These are phyloP conservation scores for Beauveria australis DNA, from an alignment of 2,329 filamentous ascomycete species.

Conservation along the genomic window DNA sequence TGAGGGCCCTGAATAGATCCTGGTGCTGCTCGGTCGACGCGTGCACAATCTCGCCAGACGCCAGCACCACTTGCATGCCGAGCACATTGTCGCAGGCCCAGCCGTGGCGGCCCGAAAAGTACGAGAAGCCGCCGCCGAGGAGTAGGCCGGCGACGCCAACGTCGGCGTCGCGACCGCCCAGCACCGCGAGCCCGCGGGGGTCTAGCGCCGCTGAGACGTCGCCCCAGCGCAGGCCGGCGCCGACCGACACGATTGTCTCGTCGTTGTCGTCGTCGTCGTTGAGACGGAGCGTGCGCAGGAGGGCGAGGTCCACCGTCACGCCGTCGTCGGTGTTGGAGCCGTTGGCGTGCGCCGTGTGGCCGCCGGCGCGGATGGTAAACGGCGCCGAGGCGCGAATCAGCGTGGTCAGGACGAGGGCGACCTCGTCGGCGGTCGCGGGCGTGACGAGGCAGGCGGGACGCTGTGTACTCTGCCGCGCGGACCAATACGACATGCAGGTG, in stretches of 20 bases:
- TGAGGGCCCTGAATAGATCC: constrained; percentile 38
- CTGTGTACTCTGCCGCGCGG: background rate
- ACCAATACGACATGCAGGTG: constrained; percentile 4
- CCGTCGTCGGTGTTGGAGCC: constrained; percentile 33
- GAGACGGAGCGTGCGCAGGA: constrained; percentile 28
- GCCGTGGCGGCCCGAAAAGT: constrained; percentile 30
- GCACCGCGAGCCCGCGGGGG: constrained; percentile 16
- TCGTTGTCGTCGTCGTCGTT: constrained; percentile 21
- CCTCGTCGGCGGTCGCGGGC: constrained; percentile 13
- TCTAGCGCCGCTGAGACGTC: constrained; percentile 34
- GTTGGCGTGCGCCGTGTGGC: constrained; percentile 38
- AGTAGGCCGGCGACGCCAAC: constrained; percentile 13
- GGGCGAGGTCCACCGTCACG: constrained; percentile 35
- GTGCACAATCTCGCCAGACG: constrained; percentile 34
- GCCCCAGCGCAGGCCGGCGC: constrained; percentile 35
- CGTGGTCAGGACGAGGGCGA: constrained; percentile 13
- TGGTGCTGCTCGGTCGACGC: constrained; percentile 26
- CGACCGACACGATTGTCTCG: constrained; percentile 27
- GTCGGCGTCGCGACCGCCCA: constrained; percentile 12
- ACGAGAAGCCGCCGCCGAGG: constrained; percentile 34
- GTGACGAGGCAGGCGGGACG: constrained; percentile 14
- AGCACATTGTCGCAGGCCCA: constrained; percentile 30
- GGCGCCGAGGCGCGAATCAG: constrained; percentile 12
- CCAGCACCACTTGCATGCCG: constrained; percentile 39
- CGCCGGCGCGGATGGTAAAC: constrained; percentile 45